Evolutionary conservation across 345 rosid genomes (phyloP), one percentile per base, ranked within the genome.

Genomic region (Microcos paniculata): DNA sequence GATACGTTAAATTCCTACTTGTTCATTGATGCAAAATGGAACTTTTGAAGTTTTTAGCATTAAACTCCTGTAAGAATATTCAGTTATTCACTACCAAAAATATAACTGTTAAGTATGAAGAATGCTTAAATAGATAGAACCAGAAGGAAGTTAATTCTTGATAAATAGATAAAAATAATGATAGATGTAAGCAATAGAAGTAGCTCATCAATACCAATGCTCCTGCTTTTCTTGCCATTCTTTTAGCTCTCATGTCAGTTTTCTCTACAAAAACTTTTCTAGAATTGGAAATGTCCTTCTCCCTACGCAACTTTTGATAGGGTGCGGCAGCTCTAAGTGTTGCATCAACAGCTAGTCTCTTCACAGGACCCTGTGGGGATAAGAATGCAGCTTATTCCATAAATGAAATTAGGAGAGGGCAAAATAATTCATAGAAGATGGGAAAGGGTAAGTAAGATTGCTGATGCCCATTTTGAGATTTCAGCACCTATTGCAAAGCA

Each of bases 201-300:
- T 31, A 72, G 67, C 63, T 64, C 42, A 78, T 82, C 38, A 52
- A 49, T 95, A 93, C 99, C 99, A 95, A 79, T 79, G 99, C 99
- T 82, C 99, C 99, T 5, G 98, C 99, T 87, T 95, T 95, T 80
- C 99, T 87, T 56, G 98, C 97, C 99, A 95, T 95, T 87, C 99
- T 80, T 84, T 95, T 93, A 62, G 99, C 97, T 87, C 99, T 88
- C 96, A 95, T 93, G 86, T 95, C 99, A 80, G 91, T 76, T 84
- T 93, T 95, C 91, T 93, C 98, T 28, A 95, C 98, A 81, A 83
- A 95, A 74, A 93, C 98, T 83, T 90, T 93, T 88, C 98, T 90
- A 71, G 15, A 88, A 72, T 87, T 91, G 70, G 57, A 87, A 64
- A 71, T 80, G 77, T 95, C 95, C 81, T 77, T 93, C 84, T 90